A percentile compares a stretch with the other conserved stretches of the same genome.
phyloP scores from a whole-genome alignment of 2,329 filamentous ascomycete species.

The Nakataea oryzae region DNA sequence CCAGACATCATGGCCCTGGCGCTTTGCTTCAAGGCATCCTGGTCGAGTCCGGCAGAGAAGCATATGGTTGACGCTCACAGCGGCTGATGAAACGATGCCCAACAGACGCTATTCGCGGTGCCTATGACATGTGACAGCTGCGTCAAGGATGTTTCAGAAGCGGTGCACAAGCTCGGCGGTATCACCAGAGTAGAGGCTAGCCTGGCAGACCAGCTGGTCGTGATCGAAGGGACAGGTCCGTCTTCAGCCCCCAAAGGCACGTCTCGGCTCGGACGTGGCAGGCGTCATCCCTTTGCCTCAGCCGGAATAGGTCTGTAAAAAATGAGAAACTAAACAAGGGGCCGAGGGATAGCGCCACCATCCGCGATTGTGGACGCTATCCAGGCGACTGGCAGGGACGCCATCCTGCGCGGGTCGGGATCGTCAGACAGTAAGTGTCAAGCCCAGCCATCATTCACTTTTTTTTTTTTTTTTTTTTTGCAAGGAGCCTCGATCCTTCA shows the following conservation, averaged over 20 bases:
- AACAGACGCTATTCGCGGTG: slow-evolving; percentile 85
- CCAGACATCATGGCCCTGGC: too few species aligned
- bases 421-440: slow-evolving; percentile 63
- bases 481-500: background rate
- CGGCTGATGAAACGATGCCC: background rate
- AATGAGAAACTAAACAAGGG: slow-evolving; percentile 3
- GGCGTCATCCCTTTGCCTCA: background rate
- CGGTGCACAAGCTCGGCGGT: slow-evolving; percentile 66
- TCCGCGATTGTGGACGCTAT: slow-evolving; percentile 85
- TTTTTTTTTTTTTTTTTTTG: too few species aligned
- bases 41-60: too few species aligned
- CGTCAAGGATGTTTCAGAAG: slow-evolving; percentile 73
- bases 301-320: background rate
- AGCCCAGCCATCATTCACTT: background rate
- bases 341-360: slow-evolving; percentile 52
- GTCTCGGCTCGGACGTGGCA: background rate
- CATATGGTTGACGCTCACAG: background rate
- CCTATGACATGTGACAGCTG: slow-evolving; percentile 86
- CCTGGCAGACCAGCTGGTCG: slow-evolving; percentile 72
- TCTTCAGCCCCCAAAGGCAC: background rate
- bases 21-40: background rate
- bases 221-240: slow-evolving; percentile 66
- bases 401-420: slow-evolving; percentile 84
- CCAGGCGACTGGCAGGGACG: slow-evolving; percentile 82
- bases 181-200: slow-evolving; percentile 76